phyloP scores from a whole-genome alignment of 2,329 filamentous ascomycete species.

The Mycosphaerella arachidis region DNA sequence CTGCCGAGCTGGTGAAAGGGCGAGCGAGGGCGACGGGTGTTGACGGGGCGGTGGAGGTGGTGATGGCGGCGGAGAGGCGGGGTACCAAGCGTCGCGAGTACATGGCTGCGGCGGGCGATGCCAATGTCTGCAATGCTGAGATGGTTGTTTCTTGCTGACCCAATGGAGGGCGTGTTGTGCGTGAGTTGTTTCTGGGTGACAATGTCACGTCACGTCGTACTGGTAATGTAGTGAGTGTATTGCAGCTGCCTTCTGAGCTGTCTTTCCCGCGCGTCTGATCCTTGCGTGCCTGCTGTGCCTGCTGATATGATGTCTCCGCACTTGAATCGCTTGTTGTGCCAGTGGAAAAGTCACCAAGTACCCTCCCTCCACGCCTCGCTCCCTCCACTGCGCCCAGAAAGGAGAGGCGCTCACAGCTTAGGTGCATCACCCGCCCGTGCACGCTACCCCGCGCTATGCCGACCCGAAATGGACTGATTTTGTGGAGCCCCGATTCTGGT shows the following conservation, averaged over 20 bases:
- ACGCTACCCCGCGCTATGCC: too few species aligned
- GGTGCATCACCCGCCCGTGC: too few species aligned
- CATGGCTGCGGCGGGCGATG: conserved; percentile 10
- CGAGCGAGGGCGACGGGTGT: conserved; percentile 9
- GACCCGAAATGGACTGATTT: too few species aligned
- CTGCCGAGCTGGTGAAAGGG: conserved; percentile 14
- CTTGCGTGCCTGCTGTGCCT: not conserved
- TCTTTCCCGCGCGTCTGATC: not conserved
- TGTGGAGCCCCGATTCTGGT: too few species aligned
- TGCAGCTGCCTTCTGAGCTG: not conserved
- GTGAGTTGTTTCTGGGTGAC: not conserved
- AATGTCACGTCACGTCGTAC: not conserved
- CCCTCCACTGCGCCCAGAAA: not conserved
- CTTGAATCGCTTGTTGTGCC: not conserved
- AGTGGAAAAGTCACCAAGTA: not conserved
- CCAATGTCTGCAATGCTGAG: not conserved
- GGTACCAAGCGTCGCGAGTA: conserved; percentile 22
- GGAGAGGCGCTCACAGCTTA: not conserved
- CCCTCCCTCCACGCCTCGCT: too few species aligned
- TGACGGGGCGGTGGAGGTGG: conserved; percentile 4
- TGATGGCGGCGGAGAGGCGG: conserved; percentile 16
- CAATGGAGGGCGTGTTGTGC: not conserved
- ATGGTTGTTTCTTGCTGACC: not conserved
- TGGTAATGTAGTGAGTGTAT: not conserved
- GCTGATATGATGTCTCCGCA: not conserved